Base-by-base conservation (phyloP, 1,284 basidiomycete genomes). In the Cystobasidiaceae sp. region DNA sequence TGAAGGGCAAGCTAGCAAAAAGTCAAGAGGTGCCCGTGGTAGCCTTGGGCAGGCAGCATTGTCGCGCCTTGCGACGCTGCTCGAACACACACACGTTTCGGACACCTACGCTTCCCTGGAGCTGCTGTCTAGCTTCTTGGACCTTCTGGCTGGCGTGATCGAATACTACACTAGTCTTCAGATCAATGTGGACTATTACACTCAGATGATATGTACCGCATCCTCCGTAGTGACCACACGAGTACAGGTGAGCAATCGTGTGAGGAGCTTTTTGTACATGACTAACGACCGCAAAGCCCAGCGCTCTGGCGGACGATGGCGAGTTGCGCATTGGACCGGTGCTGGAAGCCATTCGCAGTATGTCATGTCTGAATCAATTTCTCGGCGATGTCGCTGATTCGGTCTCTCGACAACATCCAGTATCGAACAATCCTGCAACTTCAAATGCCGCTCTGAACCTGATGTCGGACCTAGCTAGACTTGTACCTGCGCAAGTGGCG, bases 361-460 rank as follows among this genome's bases (percentile, higher is more conserved):
- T 82, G 75, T 9, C 33, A 39, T 45, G 65, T 37, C 28, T n/a
- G 17, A 50, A 32, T 25, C 23, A 41, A 9, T 19, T 60, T 27
- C 43, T 23, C 30, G 13, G n/a, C n/a, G n/a, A n/a, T n/a, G n/a
- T 17, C 4, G 3, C 21, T 34, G 1, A 39, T 46, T 32, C 27
- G 60, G 64, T 21, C 43, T 41, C 15, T 66, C 55, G 13, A 41
- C 21, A 1, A 44, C 55, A n/a, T n/a, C n/a, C n/a, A 90, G 90
- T 86, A 13, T 88, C 90, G 2, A 84, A 85, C 61, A 97, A 96
- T 75, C 93, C 93, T 1, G 91, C 97, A 75, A 94, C 90, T 0
- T 93, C 93, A 78, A 87, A 97, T 71, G 89, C 94, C 75, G 91
- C 93, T 0, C 80, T 98, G 2, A 80, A 97, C n/a, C 82, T 97